phyloP scores from a whole-genome alignment of 805 yeast genomes.

The Cyberlindnera euphorbiiphila region DNA sequence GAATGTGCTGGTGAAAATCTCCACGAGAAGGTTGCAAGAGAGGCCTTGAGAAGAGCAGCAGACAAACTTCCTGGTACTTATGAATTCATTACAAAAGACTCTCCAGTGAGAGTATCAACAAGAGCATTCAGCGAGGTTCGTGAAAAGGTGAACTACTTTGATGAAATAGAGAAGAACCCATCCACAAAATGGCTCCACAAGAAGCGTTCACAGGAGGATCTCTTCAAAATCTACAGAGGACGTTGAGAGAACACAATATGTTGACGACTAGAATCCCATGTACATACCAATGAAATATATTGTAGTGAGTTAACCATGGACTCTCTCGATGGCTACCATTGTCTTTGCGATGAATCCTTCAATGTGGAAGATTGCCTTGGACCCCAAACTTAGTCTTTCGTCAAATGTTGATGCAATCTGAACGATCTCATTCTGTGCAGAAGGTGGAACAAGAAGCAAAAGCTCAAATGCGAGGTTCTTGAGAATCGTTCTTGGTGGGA shows the following conservation, averaged over 20 bases:
- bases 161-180: slow-evolving; percentile 55
- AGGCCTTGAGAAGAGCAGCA: slow-evolving; percentile 85
- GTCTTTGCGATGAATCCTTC: slow-evolving; percentile 91
- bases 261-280: slow-evolving; percentile 6
- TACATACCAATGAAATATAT: slow-evolving; percentile 6
- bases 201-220: slow-evolving; percentile 44
- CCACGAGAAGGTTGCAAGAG: slow-evolving; percentile 87
- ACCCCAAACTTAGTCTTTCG: slow-evolving; percentile 81
- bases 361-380: slow-evolving; percentile 86
- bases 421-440: slow-evolving; percentile 44
- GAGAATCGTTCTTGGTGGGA: slow-evolving; percentile 80
- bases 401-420: slow-evolving; percentile 67
- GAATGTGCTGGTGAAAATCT: slow-evolving; percentile 73
- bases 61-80: slow-evolving; percentile 89
- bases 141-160: slow-evolving; percentile 48
- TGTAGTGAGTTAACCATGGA: slow-evolving; percentile 3
- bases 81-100: slow-evolving; percentile 69
- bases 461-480: slow-evolving; percentile 54
- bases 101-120: slow-evolving; percentile 70
- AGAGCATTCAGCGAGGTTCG: slow-evolving; percentile 45
- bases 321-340: slow-evolving; percentile 68
- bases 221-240: slow-evolving; percentile 58
- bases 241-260: slow-evolving; percentile 35
- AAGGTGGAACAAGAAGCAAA: slow-evolving; percentile 29
- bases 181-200: slow-evolving; percentile 58